These are phyloP conservation scores for Austroboletus festivus DNA, from an alignment of 768 basidiomycete species.

Conservation along the genomic window DNA sequence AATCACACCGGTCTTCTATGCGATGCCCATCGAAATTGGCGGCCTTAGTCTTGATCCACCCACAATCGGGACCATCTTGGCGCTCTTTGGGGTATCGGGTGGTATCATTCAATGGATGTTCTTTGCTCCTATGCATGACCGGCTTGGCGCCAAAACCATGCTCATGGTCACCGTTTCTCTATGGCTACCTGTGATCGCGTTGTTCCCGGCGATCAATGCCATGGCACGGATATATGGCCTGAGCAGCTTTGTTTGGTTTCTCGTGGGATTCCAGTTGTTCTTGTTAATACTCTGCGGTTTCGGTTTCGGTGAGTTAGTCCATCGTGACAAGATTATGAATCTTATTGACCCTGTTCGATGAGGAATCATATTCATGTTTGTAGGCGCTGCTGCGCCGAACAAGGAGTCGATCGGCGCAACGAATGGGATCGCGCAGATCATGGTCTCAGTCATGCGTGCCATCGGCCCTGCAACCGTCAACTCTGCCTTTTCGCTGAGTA, in stretches of 20 bases:
- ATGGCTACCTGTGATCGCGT: constrained; percentile 43
- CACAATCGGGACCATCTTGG: constrained; percentile 29
- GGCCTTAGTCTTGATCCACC: constrained; percentile 27
- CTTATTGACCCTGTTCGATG: constrained; percentile 2
- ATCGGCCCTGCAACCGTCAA: constrained; percentile 26
- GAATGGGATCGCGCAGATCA: constrained; percentile 47
- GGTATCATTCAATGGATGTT: constrained; percentile 57
- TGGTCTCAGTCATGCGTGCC: constrained; percentile 30
- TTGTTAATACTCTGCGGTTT: constrained; percentile 45
- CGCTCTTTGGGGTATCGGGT: constrained; percentile 21
- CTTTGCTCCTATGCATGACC: constrained; percentile 55
- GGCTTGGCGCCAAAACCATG: constrained; percentile 55
- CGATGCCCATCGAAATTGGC: constrained; percentile 30
- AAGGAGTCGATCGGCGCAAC: constrained; percentile 66
- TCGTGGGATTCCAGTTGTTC: constrained; percentile 47
- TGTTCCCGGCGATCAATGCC: constrained; percentile 43
- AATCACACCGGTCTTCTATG: constrained; percentile 32
- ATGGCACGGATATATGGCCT: constrained; percentile 39
- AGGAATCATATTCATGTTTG: constrained; percentile 71
- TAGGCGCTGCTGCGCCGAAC: constrained; percentile 65
- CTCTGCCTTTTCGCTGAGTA: constrained; percentile 27
- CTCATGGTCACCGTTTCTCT: constrained; percentile 49
- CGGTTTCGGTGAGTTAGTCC: constrained; percentile 48
- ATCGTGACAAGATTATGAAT: too few species aligned
- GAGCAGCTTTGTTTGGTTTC: constrained; percentile 43